Conservation (phyloP, 78 protist genomes). For the Planoprotostelium fungivorum region DNA sequence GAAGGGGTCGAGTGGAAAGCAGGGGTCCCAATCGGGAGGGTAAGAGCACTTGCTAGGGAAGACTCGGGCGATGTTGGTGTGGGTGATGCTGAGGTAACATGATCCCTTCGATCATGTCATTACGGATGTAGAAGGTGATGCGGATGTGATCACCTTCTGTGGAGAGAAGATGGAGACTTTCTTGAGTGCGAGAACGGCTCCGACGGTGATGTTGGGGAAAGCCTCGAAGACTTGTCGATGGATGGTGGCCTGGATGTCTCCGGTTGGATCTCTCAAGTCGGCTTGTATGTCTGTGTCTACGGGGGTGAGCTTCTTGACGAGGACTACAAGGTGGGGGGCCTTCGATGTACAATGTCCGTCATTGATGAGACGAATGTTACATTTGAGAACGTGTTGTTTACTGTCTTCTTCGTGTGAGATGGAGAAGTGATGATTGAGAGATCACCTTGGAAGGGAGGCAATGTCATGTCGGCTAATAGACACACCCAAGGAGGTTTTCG, state of each 20-base stretch:
- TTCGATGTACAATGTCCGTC: neutral
- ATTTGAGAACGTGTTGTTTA: neutral
- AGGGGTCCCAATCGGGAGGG: neutral
- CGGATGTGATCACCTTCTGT: neutral
- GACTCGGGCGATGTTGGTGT: neutral
- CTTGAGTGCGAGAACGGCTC: neutral
- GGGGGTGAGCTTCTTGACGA: neutral
- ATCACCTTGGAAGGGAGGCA: neutral
- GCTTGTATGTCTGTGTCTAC: neutral
- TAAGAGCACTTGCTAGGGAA: neutral
- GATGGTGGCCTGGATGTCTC: neutral
- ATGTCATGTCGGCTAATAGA: neutral
- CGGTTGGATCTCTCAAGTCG: neutral
- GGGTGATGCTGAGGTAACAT: neutral
- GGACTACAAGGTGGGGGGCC: neutral
- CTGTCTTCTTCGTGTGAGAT: neutral
- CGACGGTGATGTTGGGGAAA: neutral
- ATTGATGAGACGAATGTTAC: neutral
- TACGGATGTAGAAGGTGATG: neutral
- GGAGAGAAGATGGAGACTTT: neutral
- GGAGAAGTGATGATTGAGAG: neutral
- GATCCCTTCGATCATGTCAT: no score
- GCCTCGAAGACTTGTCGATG: neutral
- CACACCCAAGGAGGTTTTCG: neutral
- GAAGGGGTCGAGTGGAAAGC: no score